These are phyloP conservation scores for Linderina pennispora DNA, from an alignment of 192 early-diverging fungal species.

Conservation along the genomic window DNA sequence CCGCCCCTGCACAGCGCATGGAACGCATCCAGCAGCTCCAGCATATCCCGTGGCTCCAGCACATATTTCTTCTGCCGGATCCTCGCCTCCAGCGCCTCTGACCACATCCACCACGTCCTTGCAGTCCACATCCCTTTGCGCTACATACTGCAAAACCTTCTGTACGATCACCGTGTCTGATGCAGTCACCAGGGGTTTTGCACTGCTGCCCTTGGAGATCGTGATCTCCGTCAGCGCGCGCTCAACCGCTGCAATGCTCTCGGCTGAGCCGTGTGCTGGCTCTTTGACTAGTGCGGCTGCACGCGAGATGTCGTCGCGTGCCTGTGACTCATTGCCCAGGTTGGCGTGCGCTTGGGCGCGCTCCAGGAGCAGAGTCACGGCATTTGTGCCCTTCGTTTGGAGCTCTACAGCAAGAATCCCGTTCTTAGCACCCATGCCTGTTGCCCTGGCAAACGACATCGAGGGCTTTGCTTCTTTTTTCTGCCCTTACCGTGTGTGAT, in stretches of 20 bases:
- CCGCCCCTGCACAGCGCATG: constrained; percentile 7
- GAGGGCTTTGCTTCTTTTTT: no score
- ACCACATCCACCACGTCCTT: no score
- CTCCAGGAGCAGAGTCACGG: constrained; percentile 15
- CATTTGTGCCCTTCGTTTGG: constrained; percentile 6
- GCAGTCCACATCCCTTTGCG: no score
- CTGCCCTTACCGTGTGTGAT: constrained; percentile 5
- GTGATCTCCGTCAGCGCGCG: constrained; percentile 18
- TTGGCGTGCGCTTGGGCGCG: constrained; percentile 19
- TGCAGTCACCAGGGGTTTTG: no score
- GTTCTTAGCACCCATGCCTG: no score
- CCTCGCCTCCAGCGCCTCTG: no score
- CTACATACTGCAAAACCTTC: no score
- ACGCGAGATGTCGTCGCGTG: constrained; percentile 22
- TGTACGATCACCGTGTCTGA: no score
- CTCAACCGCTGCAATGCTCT: constrained; percentile 25
- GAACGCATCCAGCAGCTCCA: constrained; percentile 11
- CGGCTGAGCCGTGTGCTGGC: neutral
- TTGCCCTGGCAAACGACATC: no score
- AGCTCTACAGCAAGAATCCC: no score
- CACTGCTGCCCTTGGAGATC: neutral
- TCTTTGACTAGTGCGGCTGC: constrained; percentile 30
- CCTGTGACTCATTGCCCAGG: constrained; percentile 17
- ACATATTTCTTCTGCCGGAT: neutral
- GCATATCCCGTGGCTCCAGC: constrained; percentile 1